Evolutionary conservation across 2,329 filamentous ascomycete genomes (phyloP).

Genomic region (Pseudocercospora pini-densiflorae): DNA sequence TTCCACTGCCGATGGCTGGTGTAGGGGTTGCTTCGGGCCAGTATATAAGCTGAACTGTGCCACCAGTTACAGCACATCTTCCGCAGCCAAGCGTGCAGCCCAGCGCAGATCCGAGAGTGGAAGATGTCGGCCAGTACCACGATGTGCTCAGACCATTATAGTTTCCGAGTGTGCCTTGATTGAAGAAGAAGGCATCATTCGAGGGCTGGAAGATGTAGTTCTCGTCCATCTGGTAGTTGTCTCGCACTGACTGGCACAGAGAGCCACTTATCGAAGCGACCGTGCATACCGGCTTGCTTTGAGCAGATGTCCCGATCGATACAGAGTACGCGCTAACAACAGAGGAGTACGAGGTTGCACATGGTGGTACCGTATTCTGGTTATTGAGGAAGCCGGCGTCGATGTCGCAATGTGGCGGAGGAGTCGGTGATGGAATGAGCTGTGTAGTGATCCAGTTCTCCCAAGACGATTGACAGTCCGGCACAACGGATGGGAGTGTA

Average conservation of each 20-base stretch:
- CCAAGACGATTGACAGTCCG: constrained; percentile 22
- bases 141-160: constrained; percentile 6
- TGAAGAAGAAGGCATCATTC: constrained; percentile 5
- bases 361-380: constrained; percentile 7
- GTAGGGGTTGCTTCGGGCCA: constrained; percentile 25
- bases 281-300: constrained; percentile 15
- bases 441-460: constrained; percentile 17
- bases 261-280: constrained; percentile 22
- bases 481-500: constrained; percentile 13
- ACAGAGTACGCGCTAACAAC: not conserved
- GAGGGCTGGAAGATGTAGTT: constrained; percentile 1
- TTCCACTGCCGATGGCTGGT: not conserved
- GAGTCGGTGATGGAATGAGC: constrained; percentile 17
- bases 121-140: constrained; percentile 24
- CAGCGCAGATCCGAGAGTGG: constrained; percentile 16
- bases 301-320: not conserved
- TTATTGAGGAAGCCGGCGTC: constrained; percentile 9
- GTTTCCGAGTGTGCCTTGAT: constrained; percentile 10
- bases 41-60: constrained; percentile 27
- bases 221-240: constrained; percentile 9
- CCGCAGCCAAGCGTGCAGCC: constrained; percentile 29
- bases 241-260: constrained; percentile 16
- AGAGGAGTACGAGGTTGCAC: constrained; percentile 10
- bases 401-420: constrained; percentile 23
- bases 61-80: constrained; percentile 29